Conservation (phyloP, 176 grass and related monocot genomes). For the Rhynchospora tenuis region DNA sequence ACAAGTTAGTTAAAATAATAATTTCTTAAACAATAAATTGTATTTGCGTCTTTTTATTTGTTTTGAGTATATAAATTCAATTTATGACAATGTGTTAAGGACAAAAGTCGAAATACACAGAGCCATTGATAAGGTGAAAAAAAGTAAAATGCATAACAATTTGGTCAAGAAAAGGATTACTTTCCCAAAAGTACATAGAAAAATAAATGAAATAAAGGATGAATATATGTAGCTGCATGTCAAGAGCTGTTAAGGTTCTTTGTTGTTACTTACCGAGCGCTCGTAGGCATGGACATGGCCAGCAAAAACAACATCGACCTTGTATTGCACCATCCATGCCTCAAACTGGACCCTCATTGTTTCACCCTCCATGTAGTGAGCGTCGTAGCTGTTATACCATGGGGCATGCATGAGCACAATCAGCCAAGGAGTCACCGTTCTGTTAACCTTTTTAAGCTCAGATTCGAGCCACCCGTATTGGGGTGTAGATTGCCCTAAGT, state of each 20-base stretch:
- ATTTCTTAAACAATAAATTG: too few species aligned
- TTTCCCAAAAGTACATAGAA: too few species aligned
- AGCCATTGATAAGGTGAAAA: too few species aligned
- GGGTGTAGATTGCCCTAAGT: constrained; percentile 53
- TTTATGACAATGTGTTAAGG: too few species aligned
- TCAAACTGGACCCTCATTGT: constrained; percentile 68
- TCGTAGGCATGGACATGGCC: constrained; percentile 73
- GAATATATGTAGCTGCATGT: neutral
- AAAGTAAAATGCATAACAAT: too few species aligned
- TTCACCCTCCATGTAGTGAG: constrained; percentile 79
- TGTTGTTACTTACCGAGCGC: constrained; percentile 30
- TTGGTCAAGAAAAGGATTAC: too few species aligned
- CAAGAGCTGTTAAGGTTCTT: neutral
- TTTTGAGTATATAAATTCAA: too few species aligned
- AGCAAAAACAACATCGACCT: constrained; percentile 55
- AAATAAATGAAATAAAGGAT: neutral
- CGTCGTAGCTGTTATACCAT: constrained; percentile 61
- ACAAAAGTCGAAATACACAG: too few species aligned
- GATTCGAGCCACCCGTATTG: constrained; percentile 51
- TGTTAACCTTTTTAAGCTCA: constrained; percentile 46
- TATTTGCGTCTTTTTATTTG: too few species aligned
- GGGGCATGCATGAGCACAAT: constrained; percentile 50
- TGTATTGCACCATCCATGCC: constrained; percentile 56
- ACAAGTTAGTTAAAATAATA: too few species aligned
- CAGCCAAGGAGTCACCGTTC: constrained; percentile 55